Conservation (phyloP, 768 basidiomycete genomes). For the Boletus tomentosulus region DNA sequence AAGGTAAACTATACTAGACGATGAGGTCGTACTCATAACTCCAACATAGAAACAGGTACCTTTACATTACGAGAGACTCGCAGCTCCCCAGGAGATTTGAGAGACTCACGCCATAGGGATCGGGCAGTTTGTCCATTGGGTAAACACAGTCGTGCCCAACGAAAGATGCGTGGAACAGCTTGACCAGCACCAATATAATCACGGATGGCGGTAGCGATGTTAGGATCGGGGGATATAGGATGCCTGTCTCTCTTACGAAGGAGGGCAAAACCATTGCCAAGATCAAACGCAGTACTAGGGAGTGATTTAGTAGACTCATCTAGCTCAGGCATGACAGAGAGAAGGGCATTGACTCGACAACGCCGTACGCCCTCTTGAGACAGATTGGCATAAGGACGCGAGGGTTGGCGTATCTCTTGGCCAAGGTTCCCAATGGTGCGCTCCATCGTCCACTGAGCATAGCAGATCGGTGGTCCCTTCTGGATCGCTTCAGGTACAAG, state of each 20-base stretch:
- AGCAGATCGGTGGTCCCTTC: conserved; percentile 19
- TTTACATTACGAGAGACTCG: conserved; percentile 10
- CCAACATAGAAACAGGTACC: neutral
- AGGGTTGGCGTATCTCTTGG: conserved; percentile 23
- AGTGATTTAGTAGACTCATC: neutral
- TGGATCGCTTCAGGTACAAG: conserved; percentile 18
- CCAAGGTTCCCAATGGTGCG: conserved; percentile 26
- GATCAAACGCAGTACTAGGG: conserved; percentile 3
- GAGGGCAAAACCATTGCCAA: conserved; percentile 24
- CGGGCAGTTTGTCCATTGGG: conserved; percentile 25
- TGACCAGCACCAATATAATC: neutral
- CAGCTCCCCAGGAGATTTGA: neutral
- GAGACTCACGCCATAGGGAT: no score
- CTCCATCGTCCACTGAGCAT: conserved; percentile 32
- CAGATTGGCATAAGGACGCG: conserved; percentile 25
- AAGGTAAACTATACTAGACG: no score
- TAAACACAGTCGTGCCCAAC: conserved; percentile 21
- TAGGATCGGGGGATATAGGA: neutral
- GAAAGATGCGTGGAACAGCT: neutral
- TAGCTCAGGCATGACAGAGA: neutral
- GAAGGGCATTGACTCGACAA: conserved; percentile 14
- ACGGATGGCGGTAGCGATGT: neutral
- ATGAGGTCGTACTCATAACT: neutral
- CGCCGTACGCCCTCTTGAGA: conserved; percentile 17
- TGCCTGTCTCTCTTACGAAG: neutral